phyloP scores from a whole-genome alignment of 495 filamentous ascomycete species.

The Aspergillus homomorphus region DNA sequence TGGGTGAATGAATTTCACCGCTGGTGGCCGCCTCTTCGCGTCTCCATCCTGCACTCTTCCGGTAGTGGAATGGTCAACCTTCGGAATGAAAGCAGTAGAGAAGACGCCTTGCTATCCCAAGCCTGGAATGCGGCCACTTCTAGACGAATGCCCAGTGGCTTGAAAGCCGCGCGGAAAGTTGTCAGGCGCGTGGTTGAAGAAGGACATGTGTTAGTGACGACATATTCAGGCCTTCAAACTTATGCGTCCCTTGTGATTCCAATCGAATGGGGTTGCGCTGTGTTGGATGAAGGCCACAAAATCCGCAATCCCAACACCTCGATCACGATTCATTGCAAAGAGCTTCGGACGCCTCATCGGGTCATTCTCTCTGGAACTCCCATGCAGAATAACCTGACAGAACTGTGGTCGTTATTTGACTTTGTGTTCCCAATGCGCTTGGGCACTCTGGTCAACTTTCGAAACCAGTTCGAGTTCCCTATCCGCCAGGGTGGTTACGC shows the following conservation, averaged over 20 bases:
- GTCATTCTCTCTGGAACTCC: constrained; percentile 94
- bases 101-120: constrained; percentile 57
- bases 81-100: constrained; percentile 62
- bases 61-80: constrained; percentile 94
- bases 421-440: constrained; percentile 95
- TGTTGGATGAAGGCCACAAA: constrained; percentile 96
- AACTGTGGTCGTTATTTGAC: constrained; percentile 95
- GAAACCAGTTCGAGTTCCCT: constrained; percentile 85
- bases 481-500: constrained; percentile 91
- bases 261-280: constrained; percentile 86
- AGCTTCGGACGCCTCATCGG: constrained; percentile 80
- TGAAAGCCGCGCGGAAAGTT: constrained; percentile 69
- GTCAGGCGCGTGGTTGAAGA: constrained; percentile 79
- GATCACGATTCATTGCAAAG: constrained; percentile 90
- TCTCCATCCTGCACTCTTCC: constrained; percentile 91
- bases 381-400: constrained; percentile 96
- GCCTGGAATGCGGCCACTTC: constrained; percentile 29
- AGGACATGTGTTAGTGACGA: constrained; percentile 91
- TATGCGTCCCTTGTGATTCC: constrained; percentile 76
- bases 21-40: constrained; percentile 95
- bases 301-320: constrained; percentile 92
- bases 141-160: constrained; percentile 43
- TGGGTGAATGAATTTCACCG: constrained; percentile 98
- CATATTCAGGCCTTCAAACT: constrained; percentile 87
- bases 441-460: constrained; percentile 85